A percentile compares a stretch with the other conserved stretches of the same genome.
phyloP scores from a whole-genome alignment of 768 basidiomycete species.

The Mycena galopus region DNA sequence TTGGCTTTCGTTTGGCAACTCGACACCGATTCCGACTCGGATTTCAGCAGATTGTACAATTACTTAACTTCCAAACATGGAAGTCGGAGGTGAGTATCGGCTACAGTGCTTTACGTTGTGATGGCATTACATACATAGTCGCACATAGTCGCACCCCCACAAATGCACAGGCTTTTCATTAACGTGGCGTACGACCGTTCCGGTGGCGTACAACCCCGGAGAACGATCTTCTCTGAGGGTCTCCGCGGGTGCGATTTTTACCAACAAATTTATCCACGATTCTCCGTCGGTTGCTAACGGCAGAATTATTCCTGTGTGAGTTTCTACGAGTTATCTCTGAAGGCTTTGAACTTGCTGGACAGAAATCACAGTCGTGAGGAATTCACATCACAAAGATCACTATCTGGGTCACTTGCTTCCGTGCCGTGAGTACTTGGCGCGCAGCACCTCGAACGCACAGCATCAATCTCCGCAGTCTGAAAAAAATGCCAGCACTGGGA shows the following conservation, averaged over 20 bases:
- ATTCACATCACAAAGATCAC: too few species aligned
- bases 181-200: not conserved
- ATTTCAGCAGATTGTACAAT: not conserved
- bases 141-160: too few species aligned
- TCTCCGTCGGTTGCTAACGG: not conserved
- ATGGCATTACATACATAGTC: too few species aligned
- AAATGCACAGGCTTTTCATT: not conserved
- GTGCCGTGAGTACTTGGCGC: too few species aligned
- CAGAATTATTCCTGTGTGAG: not conserved
- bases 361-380: too few species aligned
- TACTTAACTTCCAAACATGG: conserved; percentile 8
- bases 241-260: not conserved
- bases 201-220: too few species aligned
- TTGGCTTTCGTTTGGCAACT: not conserved
- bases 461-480: conserved; percentile 24
- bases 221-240: not conserved
- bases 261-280: not conserved
- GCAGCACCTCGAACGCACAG: not conserved
- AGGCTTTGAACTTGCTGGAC: too few species aligned
- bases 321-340: too few species aligned
- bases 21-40: not conserved
- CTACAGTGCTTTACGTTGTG: not conserved
- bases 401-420: too few species aligned
- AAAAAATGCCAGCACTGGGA: not conserved
- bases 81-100: not conserved